Evolutionary conservation across 2,329 filamentous ascomycete genomes (phyloP), one percentile per base, ranked within the genome.

Genomic region (Monilinia fructicola): DNA sequence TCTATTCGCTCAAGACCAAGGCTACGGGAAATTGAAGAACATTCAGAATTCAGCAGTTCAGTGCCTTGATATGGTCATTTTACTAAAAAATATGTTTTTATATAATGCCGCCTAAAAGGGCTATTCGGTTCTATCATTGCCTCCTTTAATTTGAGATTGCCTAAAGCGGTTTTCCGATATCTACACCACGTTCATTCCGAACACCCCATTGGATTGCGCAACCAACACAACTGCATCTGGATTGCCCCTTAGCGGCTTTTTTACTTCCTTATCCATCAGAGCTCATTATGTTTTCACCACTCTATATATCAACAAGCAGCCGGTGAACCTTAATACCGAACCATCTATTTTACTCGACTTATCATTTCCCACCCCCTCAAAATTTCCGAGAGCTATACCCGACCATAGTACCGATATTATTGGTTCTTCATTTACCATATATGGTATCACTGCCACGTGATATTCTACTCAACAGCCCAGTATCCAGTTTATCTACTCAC

Each of bases 61-160:
- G 21, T 64, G 12, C 4, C 38, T 64, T 9, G 9, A 12, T 7
- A 23, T 63, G 23, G 38, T 54, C 11, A 64, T 54, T 46, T 12
- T 35, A 31, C 18, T 64, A 26, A 64, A 64, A 26, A 64, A 64
- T 10, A 23, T 55, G 2, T 23, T 40, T 26, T 12, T 64, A 26
- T 46, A 46, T 46, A 35, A 48, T 40, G 53, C 28, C 10, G 21
- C 21, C 11, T 40, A 18, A n/a, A 35, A 35, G 31, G 31, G 31
- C 31, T 35, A 35, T 35, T 5, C 5, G 3, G 31, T 35, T 35
- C 9, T 35, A 35, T 35, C 31, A 35, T 35, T 35, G 31, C 31
- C 31, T 35, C 31, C 5, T 35, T 35, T 35, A 35, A 35, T 35
- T 7, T 35, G 31, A 35, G 31, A 35, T 35, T 58, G 40, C 12